phyloP scores from a whole-genome alignment of 495 filamentous ascomycete species.

The Hypoxylon perforatum region DNA sequence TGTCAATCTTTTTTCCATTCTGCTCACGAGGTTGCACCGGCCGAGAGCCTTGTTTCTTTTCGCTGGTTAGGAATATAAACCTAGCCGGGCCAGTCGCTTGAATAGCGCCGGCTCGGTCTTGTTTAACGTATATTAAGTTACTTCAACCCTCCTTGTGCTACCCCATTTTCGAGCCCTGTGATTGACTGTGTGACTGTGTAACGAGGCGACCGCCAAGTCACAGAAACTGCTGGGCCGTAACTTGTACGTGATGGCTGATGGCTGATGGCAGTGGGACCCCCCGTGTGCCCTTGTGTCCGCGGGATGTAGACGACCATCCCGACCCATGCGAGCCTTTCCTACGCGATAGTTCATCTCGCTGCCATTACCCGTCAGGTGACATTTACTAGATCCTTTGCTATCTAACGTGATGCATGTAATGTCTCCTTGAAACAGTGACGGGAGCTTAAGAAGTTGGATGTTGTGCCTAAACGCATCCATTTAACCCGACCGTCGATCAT shows the following conservation, averaged over 20 bases:
- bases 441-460: slow-evolving; percentile 25
- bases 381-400: slow-evolving; percentile 37
- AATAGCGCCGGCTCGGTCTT: slow-evolving; percentile 8
- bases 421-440: slow-evolving; percentile 37
- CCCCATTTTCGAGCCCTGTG: slow-evolving; percentile 19
- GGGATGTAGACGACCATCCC: slow-evolving; percentile 46
- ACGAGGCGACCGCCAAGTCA: slow-evolving; percentile 37
- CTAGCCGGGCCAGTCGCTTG: slow-evolving; percentile 32
- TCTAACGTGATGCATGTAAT: slow-evolving; percentile 40
- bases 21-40: background rate
- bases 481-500: slow-evolving; percentile 44
- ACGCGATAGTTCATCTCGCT: slow-evolving; percentile 39
- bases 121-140: slow-evolving; percentile 27
- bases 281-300: slow-evolving; percentile 17
- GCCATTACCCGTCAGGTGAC: slow-evolving; percentile 45
- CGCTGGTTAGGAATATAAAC: slow-evolving; percentile 14
- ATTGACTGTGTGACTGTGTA: slow-evolving; percentile 42
- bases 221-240: slow-evolving; percentile 27
- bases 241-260: too few species aligned
- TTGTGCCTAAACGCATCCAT: slow-evolving; percentile 33
- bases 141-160: slow-evolving; percentile 16
- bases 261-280: slow-evolving; percentile 34
- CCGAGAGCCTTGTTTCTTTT: background rate
- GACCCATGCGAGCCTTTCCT: slow-evolving; percentile 36
- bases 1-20: background rate